A percentile compares a stretch with the other conserved stretches of the same genome.
Evolutionary conservation across 176 grass and related monocot species (phyloP).

Genomic region (Leersia perrieri): DNA sequence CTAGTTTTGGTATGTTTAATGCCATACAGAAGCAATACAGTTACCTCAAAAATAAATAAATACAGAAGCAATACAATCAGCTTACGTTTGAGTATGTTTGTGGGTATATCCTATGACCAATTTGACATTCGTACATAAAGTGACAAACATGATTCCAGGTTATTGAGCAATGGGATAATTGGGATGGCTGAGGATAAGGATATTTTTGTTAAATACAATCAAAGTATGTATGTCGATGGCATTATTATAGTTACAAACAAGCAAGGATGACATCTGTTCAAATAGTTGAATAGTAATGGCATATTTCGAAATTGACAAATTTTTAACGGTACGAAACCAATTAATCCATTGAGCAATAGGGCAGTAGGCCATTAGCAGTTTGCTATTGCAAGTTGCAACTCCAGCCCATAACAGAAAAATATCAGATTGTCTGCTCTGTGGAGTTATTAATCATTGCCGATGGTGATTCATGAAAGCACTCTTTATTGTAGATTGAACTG

Average conservation of each 20-base stretch:
- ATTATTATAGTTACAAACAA: too few species aligned
- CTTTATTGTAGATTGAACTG: slow-evolving; percentile 13
- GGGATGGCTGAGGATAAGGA: too few species aligned
- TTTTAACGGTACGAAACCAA: too few species aligned
- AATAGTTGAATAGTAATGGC: too few species aligned
- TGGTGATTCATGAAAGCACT: slow-evolving; percentile 13
- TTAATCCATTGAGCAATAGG: too few species aligned
- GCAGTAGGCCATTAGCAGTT: neutral
- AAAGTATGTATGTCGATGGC: too few species aligned
- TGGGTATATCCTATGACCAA: neutral
- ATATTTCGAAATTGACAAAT: too few species aligned
- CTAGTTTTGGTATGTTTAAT: neutral
- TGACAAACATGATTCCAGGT: neutral
- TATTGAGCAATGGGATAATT: too few species aligned
- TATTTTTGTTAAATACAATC: too few species aligned
- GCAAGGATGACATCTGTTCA: too few species aligned
- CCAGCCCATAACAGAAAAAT: neutral
- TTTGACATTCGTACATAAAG: neutral
- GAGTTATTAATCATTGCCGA: neutral
- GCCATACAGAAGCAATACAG: neutral
- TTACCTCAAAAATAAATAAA: too few species aligned
- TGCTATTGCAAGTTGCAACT: neutral
- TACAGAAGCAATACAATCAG: too few species aligned
- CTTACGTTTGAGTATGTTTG: neutral
- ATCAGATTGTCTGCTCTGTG: neutral